phyloP scores from a whole-genome alignment of 441 rosid species.

The Populus hybrid region DNA sequence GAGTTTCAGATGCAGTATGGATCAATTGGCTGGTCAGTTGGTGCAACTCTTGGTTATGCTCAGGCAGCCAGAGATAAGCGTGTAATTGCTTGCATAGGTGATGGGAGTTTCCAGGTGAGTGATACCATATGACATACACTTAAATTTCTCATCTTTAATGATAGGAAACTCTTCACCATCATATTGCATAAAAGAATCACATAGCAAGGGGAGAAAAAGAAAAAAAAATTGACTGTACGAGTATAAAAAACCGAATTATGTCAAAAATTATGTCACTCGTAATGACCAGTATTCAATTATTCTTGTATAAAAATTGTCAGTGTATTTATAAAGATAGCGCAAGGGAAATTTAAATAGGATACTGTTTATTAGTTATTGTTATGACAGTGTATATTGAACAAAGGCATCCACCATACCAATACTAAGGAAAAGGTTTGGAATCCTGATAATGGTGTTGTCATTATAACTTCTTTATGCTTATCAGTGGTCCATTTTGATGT shows the following conservation, averaged over 20 bases:
- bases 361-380: too few relatives aligned
- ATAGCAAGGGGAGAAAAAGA: not conserved
- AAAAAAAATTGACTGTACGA: not conserved
- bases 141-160: not conserved
- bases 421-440: not conserved
- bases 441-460: not conserved
- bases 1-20: slow-evolving; percentile 82
- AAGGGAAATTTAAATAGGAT: not conserved
- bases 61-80: slow-evolving; percentile 63
- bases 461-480: not conserved
- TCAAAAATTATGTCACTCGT: not conserved
- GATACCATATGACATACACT: not conserved
- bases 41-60: slow-evolving; percentile 72
- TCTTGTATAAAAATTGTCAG: not conserved
- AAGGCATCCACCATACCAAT: not conserved
- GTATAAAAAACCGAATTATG: not conserved
- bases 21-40: slow-evolving; percentile 76
- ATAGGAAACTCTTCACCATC: not conserved
- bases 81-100: slow-evolving; percentile 74
- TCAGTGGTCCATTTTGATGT: not conserved
- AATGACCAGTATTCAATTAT: not conserved
- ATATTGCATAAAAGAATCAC: not conserved
- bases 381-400: too few relatives aligned
- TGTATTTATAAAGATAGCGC: not conserved
- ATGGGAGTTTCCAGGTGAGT: slow-evolving; percentile 72